Evolutionary conservation across 2,329 filamentous ascomycete genomes (phyloP), one percentile per base, ranked within the genome.

Genomic region (Verticillium nonalfalfae): DNA sequence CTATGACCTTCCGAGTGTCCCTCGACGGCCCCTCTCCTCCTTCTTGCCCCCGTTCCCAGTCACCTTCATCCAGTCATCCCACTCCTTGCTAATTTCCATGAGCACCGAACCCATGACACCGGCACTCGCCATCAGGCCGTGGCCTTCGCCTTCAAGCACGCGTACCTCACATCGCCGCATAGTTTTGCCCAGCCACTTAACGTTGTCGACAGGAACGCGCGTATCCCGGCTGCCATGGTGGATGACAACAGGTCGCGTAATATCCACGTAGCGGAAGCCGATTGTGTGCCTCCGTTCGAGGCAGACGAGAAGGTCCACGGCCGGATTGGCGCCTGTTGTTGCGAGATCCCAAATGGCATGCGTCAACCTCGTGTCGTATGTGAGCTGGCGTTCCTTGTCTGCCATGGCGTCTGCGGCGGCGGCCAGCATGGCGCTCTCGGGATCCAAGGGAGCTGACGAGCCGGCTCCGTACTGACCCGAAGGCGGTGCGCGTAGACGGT

Each of bases 181-280:
- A 52, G 90, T 90, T 75, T 93, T 93, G 62, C 93, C 93, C 7
- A 99, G 82, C 95, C 95, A 99, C 66, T 89, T 85, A 26, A 97
- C 92, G 70, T 99, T 99, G 61, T 97, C 95, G 14, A 97, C 90
- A 0, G 95, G 95, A 1, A 99, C 95, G 31, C 95, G 85, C 7
- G 90, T 93, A 70, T 99, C 95, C 68, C 90, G 88, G 70, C 87
- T 91, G 40, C 95, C 95, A 72, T 99, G 95, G 70, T 97, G 94
- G 66, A 99, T 97, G 31, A 97, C 89, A 0, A 98, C 90, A 0
- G 91, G 86, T 9, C 93, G 86, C 6, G 90, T 96, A 66, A 99
- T 97, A 72, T 99, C 95, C 18, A 97, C 94, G 71, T 99, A 99
- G 58, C 93, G 87, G 77, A 99, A 99, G 0, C 95, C 95, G 68